These are phyloP conservation scores for Neurospora sp. DNA, from an alignment of 495 filamentous ascomycete species.

Conservation along the genomic window DNA sequence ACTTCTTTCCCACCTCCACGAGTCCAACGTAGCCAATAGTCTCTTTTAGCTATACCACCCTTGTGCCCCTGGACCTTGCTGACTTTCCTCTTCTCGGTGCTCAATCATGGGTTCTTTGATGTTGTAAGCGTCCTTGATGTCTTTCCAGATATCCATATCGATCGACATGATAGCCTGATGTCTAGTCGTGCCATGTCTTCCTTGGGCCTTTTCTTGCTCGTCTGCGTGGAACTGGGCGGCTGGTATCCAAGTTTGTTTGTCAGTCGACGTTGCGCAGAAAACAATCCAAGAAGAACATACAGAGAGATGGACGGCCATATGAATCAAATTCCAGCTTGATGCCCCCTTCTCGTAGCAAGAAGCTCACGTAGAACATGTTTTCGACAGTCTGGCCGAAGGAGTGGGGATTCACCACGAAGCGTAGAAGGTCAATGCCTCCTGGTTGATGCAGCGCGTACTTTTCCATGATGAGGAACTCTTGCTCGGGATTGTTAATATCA, in stretches of 20 bases:
- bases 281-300: conserved; percentile 38
- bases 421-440: conserved; percentile 63
- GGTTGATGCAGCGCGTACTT: conserved; percentile 47
- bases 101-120: conserved; percentile 74
- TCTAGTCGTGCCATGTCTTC: conserved; percentile 41
- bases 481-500: conserved; percentile 19
- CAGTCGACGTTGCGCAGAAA: background rate
- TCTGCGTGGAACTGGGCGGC: conserved; percentile 16
- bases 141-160: conserved; percentile 71
- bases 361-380: conserved; percentile 94
- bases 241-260: conserved; percentile 4
- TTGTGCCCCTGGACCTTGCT: conserved; percentile 42
- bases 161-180: conserved; percentile 79
- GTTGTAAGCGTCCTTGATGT: conserved; percentile 60
- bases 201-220: conserved; percentile 5
- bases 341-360: conserved; percentile 79
- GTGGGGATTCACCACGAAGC: conserved; percentile 75
- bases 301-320: conserved; percentile 55
- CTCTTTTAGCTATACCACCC: conserved; percentile 65
- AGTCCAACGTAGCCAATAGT: background rate
- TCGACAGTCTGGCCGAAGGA: conserved; percentile 95
- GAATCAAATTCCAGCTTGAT: conserved; percentile 56
- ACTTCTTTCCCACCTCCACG: background rate
- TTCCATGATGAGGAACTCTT: conserved; percentile 39
- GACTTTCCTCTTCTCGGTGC: conserved; percentile 56